phyloP scores from a whole-genome alignment of 129 eudicot species.

The Scalesia atractyloides region DNA sequence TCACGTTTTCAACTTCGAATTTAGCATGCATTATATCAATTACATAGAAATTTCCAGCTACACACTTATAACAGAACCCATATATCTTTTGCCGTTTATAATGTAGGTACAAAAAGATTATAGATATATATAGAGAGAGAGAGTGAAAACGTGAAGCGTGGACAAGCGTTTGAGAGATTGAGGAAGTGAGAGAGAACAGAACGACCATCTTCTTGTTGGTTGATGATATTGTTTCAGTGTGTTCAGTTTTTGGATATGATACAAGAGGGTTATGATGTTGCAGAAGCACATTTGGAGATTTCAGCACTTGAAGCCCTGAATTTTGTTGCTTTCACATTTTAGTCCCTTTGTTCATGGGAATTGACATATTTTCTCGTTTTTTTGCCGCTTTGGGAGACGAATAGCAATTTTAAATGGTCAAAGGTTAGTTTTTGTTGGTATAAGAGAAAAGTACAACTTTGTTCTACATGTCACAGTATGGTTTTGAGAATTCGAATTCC shows the following conservation, averaged over 20 bases:
- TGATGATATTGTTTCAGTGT: neutral
- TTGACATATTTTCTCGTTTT: neutral
- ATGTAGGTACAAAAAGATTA: neutral
- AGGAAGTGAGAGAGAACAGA: conserved; percentile 59
- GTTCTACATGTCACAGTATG: no score
- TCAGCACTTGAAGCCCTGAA: conserved; percentile 6
- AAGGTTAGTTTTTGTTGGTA: no score
- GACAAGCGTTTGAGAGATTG: conserved; percentile 50
- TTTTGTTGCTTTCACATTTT: conserved; percentile 4
- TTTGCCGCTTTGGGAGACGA: no score
- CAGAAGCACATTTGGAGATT: conserved; percentile 11
- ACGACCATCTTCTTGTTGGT: conserved; percentile 49
- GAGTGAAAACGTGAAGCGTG: conserved; percentile 53
- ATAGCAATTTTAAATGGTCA: no score
- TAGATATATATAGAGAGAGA: conserved; percentile 13
- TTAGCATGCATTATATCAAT: neutral
- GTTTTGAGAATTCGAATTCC: no score
- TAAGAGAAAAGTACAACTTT: no score
- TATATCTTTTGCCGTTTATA: conserved; percentile 4
- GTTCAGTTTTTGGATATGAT: conserved; percentile 25
- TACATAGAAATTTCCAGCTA: neutral
- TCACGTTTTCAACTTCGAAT: neutral
- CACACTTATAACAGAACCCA: neutral
- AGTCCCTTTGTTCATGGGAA: neutral
- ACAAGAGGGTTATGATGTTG: conserved; percentile 14